These are phyloP conservation scores for Alternaria hordeiaustralica DNA, from an alignment of 2,329 filamentous ascomycete genomes.

Conservation along the genomic window DNA sequence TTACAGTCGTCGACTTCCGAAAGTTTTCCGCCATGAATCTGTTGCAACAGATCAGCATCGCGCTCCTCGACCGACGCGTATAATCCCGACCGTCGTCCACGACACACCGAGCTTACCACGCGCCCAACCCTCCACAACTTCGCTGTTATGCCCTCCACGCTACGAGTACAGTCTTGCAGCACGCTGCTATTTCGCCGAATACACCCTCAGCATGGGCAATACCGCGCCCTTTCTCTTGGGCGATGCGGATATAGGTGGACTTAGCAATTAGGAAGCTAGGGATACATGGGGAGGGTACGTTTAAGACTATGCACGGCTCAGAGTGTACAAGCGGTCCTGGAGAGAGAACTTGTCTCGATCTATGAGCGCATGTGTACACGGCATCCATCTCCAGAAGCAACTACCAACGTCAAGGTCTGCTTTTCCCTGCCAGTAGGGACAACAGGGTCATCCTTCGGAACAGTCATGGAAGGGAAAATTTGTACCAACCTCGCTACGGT, in stretches of 20 bases:
- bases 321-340: neutral
- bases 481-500: conserved; percentile 32
- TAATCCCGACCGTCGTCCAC: neutral
- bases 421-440: conserved; percentile 12
- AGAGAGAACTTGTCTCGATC: neutral
- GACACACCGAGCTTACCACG: neutral
- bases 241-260: neutral
- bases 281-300: neutral
- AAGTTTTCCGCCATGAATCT: neutral
- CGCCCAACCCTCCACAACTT: neutral
- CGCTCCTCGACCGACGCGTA: neutral
- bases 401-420: conserved; percentile 19
- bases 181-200: neutral
- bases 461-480: conserved; percentile 20
- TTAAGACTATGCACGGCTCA: neutral
- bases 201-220: neutral
- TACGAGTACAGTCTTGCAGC: neutral
- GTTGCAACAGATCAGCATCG: neutral
- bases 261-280: neutral
- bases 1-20: neutral
- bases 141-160: neutral
- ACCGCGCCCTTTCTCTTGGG: neutral
- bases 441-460: conserved; percentile 2
- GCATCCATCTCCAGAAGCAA: conserved; percentile 19
- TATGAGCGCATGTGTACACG: conserved; percentile 4